Conservation (phyloP, 768 basidiomycete genomes). For the Boletus fagicola region DNA sequence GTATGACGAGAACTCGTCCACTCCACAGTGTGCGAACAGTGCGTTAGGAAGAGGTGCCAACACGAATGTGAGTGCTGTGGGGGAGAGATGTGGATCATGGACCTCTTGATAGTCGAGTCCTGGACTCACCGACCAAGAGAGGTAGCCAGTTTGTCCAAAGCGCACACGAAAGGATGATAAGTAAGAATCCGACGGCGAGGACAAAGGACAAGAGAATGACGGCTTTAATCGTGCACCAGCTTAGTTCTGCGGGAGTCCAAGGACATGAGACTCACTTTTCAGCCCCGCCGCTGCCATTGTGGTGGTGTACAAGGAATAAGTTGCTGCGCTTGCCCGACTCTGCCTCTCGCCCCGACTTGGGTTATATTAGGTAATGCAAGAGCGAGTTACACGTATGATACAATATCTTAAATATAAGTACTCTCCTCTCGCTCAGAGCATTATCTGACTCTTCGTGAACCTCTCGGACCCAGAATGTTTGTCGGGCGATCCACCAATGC, state of each 20-base stretch:
- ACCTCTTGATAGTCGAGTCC: not conserved
- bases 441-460: constrained; percentile 31
- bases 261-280: constrained; percentile 50
- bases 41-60: constrained; percentile 95
- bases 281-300: constrained; percentile 65
- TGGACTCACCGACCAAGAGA: constrained; percentile 81
- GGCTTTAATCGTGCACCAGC: constrained; percentile 46
- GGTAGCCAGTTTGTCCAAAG: constrained; percentile 97
- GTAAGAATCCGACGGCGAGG: constrained; percentile 94
- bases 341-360: not conserved
- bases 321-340: constrained; percentile 4
- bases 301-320: constrained; percentile 2
- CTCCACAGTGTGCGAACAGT: constrained; percentile 87
- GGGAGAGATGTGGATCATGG: not conserved
- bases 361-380: constrained; percentile 26
- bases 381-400: not conserved
- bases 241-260: not conserved
- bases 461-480: constrained; percentile 34
- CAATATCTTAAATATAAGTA: constrained; percentile 16
- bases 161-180: constrained; percentile 96
- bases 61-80: constrained; percentile 85
- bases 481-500: constrained; percentile 35
- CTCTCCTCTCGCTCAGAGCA: not conserved
- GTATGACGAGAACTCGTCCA: constrained; percentile 81
- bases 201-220: constrained; percentile 97